Evolutionary conservation across 169 alveolate species (phyloP), one percentile per base, ranked within the genome.

Genomic region (Amoebophrya sp.): DNA sequence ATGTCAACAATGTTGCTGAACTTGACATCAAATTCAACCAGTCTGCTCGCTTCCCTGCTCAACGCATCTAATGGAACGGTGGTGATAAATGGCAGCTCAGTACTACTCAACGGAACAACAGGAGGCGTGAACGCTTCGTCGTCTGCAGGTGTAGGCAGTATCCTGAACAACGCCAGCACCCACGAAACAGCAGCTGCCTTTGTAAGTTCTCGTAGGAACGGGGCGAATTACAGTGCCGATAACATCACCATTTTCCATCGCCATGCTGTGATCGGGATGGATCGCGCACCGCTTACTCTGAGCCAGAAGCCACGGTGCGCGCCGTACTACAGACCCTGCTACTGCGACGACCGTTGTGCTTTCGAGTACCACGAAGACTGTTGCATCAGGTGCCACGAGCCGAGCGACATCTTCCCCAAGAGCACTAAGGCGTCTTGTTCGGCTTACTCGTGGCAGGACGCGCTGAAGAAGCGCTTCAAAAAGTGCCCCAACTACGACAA

Each of bases 401-500:
- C 33, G 36, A 26, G 2, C 38, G 83, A 65, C 83, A 26, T 65
- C 26, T 12, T 36, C 83, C 18, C 26, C 38, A 29, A 65, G 36
- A 26, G 2, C 83, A 36, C 83, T 6, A 47, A 47, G 65, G 29
- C 6, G 65, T 12, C 18, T 6, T 65, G 83, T 26, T 26, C 18
- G 26, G 26, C 2, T 29, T 65, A 65, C 33, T 6, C 33, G 39
- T 65, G 83, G 83, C 83, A 65, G 83, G 26, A 65, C 36, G 33
- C 18, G 33, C 26, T 65, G 83, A 65, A 65, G 83, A 29, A 6
- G 83, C 12, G 83, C 36, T 65, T 65, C 83, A 65, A 65, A 26
- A 65, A 65, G 26, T 65, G 83, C 83, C 83, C 83, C 33, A 65
- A 26, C 83, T 65, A 65, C 83, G 83, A 65, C 33, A 65, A 65